A percentile compares a stretch with the other conserved stretches of the same genome.
phyloP scores from a whole-genome alignment of 1,284 basidiomycete genomes.

The Salmacisia buchloeana region DNA sequence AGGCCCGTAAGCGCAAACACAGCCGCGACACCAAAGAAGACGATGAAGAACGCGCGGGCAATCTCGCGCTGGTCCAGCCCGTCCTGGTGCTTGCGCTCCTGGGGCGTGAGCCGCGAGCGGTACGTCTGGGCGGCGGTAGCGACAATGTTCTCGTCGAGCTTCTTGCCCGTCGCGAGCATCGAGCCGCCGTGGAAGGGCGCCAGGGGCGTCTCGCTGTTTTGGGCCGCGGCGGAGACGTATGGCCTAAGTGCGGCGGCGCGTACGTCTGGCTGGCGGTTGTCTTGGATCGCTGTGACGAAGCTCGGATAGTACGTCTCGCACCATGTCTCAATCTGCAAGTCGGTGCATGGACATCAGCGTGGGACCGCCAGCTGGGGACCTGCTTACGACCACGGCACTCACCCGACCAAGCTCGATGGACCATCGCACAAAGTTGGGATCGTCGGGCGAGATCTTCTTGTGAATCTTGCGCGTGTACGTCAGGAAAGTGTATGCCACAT shows the following conservation, averaged over 20 bases:
- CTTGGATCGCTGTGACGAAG: slow-evolving; percentile 23
- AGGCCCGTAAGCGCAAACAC: not conserved
- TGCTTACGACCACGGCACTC: not conserved
- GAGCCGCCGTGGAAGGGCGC: slow-evolving; percentile 2
- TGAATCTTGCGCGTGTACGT: slow-evolving; percentile 78
- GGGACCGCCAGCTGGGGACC: not conserved
- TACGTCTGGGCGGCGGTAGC: not conserved
- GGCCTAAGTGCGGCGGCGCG: slow-evolving; percentile 24
- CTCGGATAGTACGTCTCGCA: slow-evolving; percentile 45
- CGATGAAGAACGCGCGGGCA: not conserved
- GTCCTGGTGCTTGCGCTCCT: not conserved
- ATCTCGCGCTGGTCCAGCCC: not conserved
- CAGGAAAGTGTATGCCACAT: slow-evolving; percentile 83
- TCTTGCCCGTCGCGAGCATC: not conserved
- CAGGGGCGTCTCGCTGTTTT: not conserved
- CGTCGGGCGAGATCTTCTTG: slow-evolving; percentile 67
- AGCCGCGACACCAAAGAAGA: not conserved
- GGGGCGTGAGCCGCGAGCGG: not conserved
- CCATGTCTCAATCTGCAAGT: slow-evolving; percentile 39
- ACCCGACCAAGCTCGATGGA: slow-evolving; percentile 33
- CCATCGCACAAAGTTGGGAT: slow-evolving; percentile 67
- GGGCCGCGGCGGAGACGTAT: slow-evolving; percentile 18
- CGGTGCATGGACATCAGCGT: not conserved
- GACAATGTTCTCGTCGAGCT: slow-evolving; percentile 2
- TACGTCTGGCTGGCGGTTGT: slow-evolving; percentile 21